A percentile compares a stretch with the other conserved stretches of the same genome.
phyloP scores from a whole-genome alignment of 2,329 filamentous ascomycete genomes.

The Epicoccum nigrum region DNA sequence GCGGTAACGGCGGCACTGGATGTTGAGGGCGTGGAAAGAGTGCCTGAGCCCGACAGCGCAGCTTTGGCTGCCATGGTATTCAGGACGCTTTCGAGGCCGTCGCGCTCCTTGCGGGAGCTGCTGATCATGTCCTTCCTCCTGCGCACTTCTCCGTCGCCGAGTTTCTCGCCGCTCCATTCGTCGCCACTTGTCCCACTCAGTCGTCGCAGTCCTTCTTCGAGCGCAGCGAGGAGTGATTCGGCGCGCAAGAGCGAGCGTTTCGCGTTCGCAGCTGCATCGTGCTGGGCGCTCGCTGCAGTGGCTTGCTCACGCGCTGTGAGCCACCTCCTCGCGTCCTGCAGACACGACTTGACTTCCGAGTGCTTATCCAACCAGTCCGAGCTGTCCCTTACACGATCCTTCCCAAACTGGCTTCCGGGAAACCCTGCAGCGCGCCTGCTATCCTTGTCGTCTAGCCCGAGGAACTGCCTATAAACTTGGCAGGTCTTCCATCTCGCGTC shows the following conservation, averaged over 20 bases:
- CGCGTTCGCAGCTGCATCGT: slow-evolving; percentile 74
- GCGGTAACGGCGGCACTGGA: slow-evolving; percentile 42
- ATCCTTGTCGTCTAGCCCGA: slow-evolving; percentile 61
- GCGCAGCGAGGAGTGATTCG: slow-evolving; percentile 65
- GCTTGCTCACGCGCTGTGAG: slow-evolving; percentile 73
- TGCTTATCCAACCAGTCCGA: slow-evolving; percentile 78
- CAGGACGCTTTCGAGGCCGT: slow-evolving; percentile 75
- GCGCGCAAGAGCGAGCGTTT: slow-evolving; percentile 75
- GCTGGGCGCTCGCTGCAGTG: slow-evolving; percentile 63
- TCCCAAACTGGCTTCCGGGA: slow-evolving; percentile 46
- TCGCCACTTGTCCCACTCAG: slow-evolving; percentile 45
- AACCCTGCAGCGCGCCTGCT: slow-evolving; percentile 25
- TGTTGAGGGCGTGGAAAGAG: slow-evolving; percentile 32
- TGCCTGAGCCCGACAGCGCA: slow-evolving; percentile 48
- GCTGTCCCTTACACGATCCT: slow-evolving; percentile 53
- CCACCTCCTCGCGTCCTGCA: slow-evolving; percentile 70
- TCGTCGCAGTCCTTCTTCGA: slow-evolving; percentile 67
- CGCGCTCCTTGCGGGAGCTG: slow-evolving; percentile 73
- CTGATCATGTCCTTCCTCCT: slow-evolving; percentile 73
- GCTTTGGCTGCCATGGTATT: slow-evolving; percentile 65
- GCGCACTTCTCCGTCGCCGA: slow-evolving; percentile 78
- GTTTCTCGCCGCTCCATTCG: slow-evolving; percentile 52
- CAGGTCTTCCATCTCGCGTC: slow-evolving; percentile 79
- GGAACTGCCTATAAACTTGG: slow-evolving; percentile 72
- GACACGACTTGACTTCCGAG: slow-evolving; percentile 71